Evolutionary conservation across 306 rosid species (phyloP).

Genomic region (Trifolium pratense): DNA sequence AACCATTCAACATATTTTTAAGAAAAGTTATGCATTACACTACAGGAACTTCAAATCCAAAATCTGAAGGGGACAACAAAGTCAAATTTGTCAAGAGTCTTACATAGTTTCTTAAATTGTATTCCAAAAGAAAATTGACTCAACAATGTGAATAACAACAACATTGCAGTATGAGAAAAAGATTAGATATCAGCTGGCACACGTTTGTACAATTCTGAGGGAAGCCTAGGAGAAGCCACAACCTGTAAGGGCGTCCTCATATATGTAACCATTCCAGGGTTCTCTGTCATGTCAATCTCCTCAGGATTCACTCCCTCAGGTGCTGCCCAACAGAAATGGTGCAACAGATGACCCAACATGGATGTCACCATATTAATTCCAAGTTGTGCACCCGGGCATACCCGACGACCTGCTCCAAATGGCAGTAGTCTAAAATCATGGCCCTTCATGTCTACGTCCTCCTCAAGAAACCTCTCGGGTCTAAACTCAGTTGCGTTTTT

Average conservation of each 20-base stretch:
- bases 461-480: constrained; percentile 86
- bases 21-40: constrained; percentile 8
- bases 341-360: constrained; percentile 85
- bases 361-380: constrained; percentile 81
- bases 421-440: constrained; percentile 79
- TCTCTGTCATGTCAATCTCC: constrained; percentile 83
- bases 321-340: constrained; percentile 78
- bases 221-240: constrained; percentile 73
- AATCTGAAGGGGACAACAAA: constrained; percentile 12
- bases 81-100: background rate
- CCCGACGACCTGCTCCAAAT: constrained; percentile 84
- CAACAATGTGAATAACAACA: constrained; percentile 26
- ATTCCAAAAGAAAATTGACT: constrained; percentile 16
- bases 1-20: constrained; percentile 6
- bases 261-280: constrained; percentile 79
- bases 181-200: constrained; percentile 56
- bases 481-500: constrained; percentile 66
- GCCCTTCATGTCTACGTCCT: constrained; percentile 95
- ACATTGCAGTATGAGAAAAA: background rate
- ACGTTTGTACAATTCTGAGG: constrained; percentile 70
- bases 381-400: constrained; percentile 88
- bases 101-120: constrained; percentile 25
- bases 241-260: constrained; percentile 76
- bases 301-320: constrained; percentile 54
- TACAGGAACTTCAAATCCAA: constrained; percentile 20